Evolutionary conservation across 305 asterid species (phyloP).

Genomic region (Fraxinus latifolia): DNA sequence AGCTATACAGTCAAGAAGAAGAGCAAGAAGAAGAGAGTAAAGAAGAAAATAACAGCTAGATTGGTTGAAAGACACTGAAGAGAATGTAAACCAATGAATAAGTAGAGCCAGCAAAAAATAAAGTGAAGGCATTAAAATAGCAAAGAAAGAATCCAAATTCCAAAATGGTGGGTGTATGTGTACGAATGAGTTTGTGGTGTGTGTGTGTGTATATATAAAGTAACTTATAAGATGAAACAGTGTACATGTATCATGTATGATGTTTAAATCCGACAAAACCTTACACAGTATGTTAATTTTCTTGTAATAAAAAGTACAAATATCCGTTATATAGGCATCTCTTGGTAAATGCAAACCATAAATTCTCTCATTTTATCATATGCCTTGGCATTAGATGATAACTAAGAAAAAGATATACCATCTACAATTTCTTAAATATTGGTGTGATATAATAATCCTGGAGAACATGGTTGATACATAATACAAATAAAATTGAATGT

Average conservation of each 20-base stretch:
- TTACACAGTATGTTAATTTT: background rate
- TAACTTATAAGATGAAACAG: background rate
- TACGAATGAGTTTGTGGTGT: slow-evolving; percentile 14
- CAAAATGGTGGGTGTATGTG: background rate
- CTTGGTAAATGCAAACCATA: background rate
- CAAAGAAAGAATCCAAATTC: background rate
- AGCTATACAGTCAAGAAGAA: background rate
- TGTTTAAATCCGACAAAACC: background rate
- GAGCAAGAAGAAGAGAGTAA: background rate
- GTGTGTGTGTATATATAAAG: background rate
- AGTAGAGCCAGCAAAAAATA: slow-evolving; percentile 11
- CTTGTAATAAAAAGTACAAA: background rate
- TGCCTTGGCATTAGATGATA: background rate
- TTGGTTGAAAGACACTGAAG: background rate
- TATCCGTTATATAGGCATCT: background rate
- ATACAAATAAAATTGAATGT: background rate
- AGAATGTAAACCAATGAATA: background rate
- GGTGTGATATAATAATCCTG: background rate
- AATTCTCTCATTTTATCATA: background rate
- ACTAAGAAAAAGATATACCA: background rate
- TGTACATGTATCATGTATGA: background rate
- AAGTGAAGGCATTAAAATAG: background rate
- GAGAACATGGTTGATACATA: background rate
- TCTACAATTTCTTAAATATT: background rate
- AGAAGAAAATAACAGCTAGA: slow-evolving; percentile 16